Percentiles rank a stretch among this genome's conserved stretches.
These are phyloP conservation scores for Adansonia digitata DNA, from an alignment of 345 rosid genomes.

Conservation along the genomic window DNA sequence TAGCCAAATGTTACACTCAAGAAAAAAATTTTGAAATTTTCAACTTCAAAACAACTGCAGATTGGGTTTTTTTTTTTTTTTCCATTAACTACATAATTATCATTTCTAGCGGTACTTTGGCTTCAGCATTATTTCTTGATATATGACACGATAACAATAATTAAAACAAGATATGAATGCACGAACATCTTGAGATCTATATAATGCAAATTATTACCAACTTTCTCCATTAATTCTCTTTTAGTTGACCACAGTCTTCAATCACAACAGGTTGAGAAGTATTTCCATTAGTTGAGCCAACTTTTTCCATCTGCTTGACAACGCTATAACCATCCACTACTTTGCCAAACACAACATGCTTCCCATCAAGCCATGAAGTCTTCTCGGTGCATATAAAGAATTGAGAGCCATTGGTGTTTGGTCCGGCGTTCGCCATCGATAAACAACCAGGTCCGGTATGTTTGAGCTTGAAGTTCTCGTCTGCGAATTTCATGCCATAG, in stretches of 20 bases:
- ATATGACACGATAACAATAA: too few species aligned
- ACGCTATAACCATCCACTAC: conserved; percentile 71
- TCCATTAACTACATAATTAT: neutral
- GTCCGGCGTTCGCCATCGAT: neutral
- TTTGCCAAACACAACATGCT: conserved; percentile 86
- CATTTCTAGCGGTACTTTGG: neutral
- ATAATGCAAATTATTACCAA: too few species aligned
- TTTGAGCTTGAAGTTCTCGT: conserved; percentile 77
- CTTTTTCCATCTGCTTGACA: conserved; percentile 68
- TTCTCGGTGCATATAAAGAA: conserved; percentile 80
- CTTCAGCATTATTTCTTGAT: too few species aligned
- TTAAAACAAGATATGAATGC: too few species aligned
- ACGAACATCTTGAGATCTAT: too few species aligned
- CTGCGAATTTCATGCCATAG: conserved; percentile 58
- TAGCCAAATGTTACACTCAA: neutral
- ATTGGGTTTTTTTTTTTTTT: neutral
- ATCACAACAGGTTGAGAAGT: conserved; percentile 50
- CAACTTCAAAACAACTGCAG: neutral
- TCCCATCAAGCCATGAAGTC: conserved; percentile 76
- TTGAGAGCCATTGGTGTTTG: conserved; percentile 27
- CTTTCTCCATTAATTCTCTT: conserved; percentile 30
- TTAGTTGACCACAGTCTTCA: conserved; percentile 66
- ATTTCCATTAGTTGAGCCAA: conserved; percentile 47
- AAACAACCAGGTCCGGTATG: conserved; percentile 37
- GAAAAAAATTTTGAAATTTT: neutral